Conservation (phyloP, 805 yeast species). For the Ogataea corticis region DNA sequence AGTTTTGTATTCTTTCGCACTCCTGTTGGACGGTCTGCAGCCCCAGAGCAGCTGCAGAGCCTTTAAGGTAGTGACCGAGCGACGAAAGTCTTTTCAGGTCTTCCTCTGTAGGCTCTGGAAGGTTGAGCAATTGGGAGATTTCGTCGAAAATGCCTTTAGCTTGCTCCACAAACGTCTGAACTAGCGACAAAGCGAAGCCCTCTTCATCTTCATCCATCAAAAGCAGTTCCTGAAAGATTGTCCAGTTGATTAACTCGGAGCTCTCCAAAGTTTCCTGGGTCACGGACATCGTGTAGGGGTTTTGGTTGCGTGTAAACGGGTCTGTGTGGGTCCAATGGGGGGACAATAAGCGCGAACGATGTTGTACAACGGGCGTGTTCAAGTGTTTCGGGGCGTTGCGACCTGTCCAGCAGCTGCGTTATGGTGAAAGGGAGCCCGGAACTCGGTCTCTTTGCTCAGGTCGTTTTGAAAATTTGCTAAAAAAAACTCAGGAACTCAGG, state of each 20-base stretch:
- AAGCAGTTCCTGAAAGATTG: conserved; percentile 80
- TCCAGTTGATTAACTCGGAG: conserved; percentile 81
- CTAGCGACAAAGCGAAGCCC: conserved; percentile 77
- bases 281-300: conserved; percentile 18
- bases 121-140: conserved; percentile 56
- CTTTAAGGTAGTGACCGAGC: conserved; percentile 91
- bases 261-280: conserved; percentile 36
- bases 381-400: background rate
- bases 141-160: conserved; percentile 76
- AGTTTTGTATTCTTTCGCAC: conserved; percentile 92
- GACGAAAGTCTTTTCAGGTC: conserved; percentile 62
- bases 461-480: conserved; percentile 7
- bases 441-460: background rate
- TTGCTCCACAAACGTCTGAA: conserved; percentile 86
- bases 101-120: conserved; percentile 30
- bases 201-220: conserved; percentile 97
- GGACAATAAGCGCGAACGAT: no score
- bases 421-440: background rate
- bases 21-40: conserved; percentile 76
- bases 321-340: no score
- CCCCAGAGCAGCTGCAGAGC: conserved; percentile 94
- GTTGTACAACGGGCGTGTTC: no score
- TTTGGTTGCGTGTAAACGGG: background rate
- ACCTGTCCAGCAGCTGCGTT: conserved; percentile 4
- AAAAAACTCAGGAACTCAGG: background rate